phyloP scores from a whole-genome alignment of 306 rosid genomes.

The Rubus parviflorus region DNA sequence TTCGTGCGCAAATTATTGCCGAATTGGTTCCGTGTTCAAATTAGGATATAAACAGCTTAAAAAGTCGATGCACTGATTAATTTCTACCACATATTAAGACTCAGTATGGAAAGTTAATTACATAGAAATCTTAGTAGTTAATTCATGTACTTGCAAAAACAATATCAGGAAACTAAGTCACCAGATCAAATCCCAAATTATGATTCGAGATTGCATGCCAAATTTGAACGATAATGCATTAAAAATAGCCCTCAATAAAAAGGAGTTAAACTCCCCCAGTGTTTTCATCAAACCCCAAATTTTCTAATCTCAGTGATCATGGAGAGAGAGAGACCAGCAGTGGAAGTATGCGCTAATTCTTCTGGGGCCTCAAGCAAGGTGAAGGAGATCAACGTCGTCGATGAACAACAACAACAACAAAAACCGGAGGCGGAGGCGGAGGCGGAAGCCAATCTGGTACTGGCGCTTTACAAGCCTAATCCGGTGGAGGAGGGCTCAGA shows the following conservation, averaged over 20 bases:
- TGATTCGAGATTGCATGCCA: background rate
- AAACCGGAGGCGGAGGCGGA: background rate
- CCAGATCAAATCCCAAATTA: background rate
- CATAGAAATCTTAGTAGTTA: too few relatives aligned
- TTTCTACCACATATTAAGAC: background rate
- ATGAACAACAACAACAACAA: background rate
- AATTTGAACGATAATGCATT: background rate
- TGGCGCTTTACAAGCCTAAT: background rate
- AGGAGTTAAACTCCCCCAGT: background rate
- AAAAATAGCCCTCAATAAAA: background rate
- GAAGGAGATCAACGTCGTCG: background rate
- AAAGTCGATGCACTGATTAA: conserved; percentile 3
- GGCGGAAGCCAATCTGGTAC: background rate
- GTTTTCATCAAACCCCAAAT: background rate
- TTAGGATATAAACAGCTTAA: background rate
- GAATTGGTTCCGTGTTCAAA: conserved; percentile 3
- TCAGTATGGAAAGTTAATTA: background rate
- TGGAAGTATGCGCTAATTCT: background rate
- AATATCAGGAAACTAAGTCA: background rate
- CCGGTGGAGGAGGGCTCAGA: background rate
- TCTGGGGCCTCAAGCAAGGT: background rate
- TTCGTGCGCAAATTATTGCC: background rate
- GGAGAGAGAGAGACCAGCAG: background rate
- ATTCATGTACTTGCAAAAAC: background rate
- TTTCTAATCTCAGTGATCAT: background rate